Evolutionary conservation across 192 early-diverging fungal genomes (phyloP), one percentile per base, ranked within the genome.

Genomic region (Linnemannia schmuckeri): DNA sequence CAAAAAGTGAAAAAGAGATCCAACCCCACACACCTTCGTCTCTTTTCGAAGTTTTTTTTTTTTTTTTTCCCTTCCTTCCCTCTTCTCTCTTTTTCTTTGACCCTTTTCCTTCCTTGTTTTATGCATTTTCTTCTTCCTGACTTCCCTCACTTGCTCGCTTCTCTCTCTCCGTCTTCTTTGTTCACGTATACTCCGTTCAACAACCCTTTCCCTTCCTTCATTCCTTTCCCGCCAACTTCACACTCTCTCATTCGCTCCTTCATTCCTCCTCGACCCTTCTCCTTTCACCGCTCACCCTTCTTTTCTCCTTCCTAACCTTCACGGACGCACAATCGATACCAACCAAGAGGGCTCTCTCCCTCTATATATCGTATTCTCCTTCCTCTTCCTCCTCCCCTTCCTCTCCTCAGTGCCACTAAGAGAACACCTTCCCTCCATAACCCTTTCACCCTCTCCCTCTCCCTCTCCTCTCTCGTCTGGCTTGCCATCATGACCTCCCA

Each of bases 401-500:
- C 10, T 27, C 27, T n/a, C 42, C 72, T 46, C 6, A 24, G 24
- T 72, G 24, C 72, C 2, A 30, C 72, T 22, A 46, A 73, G 4
- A 27, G 7, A n/a, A 38, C 18, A 46, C 40, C 10, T 73, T 12
- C 40, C 15, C 20, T 22, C 17, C 18, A 0, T 18, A 18, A 52
- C 41, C 9, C 44, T 46, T 2, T 10, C 15, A 15, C 12, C n/a
- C 30, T 66, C 27, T 33, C 27, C 30, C 61, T 12, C 27, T 66
- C 12, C 33, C 61, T 54, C 27, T 30, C 3, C 30, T 66, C 70
- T 68, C 38, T 66, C 15, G 44, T 13, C 27, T 66, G 61, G 41
- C 77, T 17, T 70, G 41, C 66, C 41, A 44, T 46, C 44, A 81
- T 81, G 80, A 35, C 73, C 57, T 68, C 40, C 74, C 73, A 81